These are phyloP conservation scores for Cercospora janseana DNA, from an alignment of 2,329 filamentous ascomycete genomes.

Conservation along the genomic window DNA sequence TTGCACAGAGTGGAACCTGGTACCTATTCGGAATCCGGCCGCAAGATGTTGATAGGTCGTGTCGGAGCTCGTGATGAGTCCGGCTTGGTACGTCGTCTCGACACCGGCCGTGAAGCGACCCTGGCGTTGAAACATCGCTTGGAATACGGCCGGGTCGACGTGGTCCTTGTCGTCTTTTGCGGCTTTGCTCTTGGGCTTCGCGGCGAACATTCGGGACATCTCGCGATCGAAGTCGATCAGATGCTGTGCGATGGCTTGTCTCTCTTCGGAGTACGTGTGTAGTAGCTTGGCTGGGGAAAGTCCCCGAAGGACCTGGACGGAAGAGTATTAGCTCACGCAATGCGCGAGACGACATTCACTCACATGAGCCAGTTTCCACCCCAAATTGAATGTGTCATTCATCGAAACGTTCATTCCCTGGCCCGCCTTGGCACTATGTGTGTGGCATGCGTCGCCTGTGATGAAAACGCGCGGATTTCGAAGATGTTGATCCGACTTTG, in stretches of 20 bases:
- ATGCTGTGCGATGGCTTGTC: slow-evolving; percentile 61
- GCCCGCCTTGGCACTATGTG: slow-evolving; percentile 61
- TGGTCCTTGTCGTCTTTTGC: slow-evolving; percentile 28
- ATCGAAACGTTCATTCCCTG: slow-evolving; percentile 73
- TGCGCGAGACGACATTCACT: background rate
- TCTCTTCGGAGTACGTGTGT: slow-evolving; percentile 54
- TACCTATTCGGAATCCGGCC: slow-evolving; percentile 34
- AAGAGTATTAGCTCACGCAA: background rate
- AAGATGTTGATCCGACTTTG: slow-evolving; percentile 55
- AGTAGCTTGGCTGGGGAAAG: slow-evolving; percentile 40
- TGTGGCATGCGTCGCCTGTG: slow-evolving; percentile 62
- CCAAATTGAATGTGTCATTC: slow-evolving; percentile 63
- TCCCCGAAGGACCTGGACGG: slow-evolving; percentile 41
- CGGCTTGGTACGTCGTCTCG: slow-evolving; percentile 33
- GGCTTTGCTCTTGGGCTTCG: slow-evolving; percentile 34
- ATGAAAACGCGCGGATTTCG: slow-evolving; percentile 61
- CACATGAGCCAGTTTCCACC: slow-evolving; percentile 52
- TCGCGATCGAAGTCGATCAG: slow-evolving; percentile 59
- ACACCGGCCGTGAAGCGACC: slow-evolving; percentile 38
- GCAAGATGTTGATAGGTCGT: slow-evolving; percentile 34
- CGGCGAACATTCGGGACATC: slow-evolving; percentile 49
- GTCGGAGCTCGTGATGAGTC: slow-evolving; percentile 27
- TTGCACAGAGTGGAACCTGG: slow-evolving; percentile 35
- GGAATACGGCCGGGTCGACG: slow-evolving; percentile 38
- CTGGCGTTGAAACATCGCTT: slow-evolving; percentile 35